Conservation (phyloP, 495 filamentous ascomycete species). For the Hypoxylon subgilvum region DNA sequence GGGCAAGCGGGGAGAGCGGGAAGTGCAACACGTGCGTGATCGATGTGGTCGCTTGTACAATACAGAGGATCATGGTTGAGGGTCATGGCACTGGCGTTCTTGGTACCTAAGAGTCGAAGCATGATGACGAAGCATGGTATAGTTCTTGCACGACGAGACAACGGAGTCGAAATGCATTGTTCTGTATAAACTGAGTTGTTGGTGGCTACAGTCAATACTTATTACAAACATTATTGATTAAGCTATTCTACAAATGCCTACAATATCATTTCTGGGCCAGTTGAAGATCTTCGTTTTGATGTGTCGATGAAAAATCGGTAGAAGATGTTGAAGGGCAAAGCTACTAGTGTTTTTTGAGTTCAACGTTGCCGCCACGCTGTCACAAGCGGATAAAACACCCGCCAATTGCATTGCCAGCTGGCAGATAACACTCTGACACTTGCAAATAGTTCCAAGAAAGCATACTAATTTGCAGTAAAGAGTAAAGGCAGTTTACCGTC, state of each 20-base stretch:
- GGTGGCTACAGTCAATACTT: constrained; percentile 14
- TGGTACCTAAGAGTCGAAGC: constrained; percentile 41
- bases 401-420: constrained; percentile 24
- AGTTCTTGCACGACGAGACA: constrained; percentile 23
- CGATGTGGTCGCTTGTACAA: constrained; percentile 41
- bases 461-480: constrained; percentile 8
- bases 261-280: no score
- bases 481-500: background rate
- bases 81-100: constrained; percentile 44
- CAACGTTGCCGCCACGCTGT: constrained; percentile 35
- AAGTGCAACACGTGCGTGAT: constrained; percentile 18
- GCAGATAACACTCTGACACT: constrained; percentile 22
- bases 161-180: constrained; percentile 29
- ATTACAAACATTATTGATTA: constrained; percentile 23
- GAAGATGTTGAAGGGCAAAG: no score
- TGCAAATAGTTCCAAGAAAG: no score
- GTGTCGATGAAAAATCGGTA: background rate
- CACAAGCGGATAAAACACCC: constrained; percentile 33
- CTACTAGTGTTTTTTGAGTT: no score
- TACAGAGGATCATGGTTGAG: constrained; percentile 35
- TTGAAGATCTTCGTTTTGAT: background rate
- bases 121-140: constrained; percentile 42
- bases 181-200: constrained; percentile 36
- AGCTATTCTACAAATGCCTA: no score
- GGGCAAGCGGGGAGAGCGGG: constrained; percentile 8